phyloP scores from a whole-genome alignment of 2,329 filamentous ascomycete genomes.

The Exophiala sideris region DNA sequence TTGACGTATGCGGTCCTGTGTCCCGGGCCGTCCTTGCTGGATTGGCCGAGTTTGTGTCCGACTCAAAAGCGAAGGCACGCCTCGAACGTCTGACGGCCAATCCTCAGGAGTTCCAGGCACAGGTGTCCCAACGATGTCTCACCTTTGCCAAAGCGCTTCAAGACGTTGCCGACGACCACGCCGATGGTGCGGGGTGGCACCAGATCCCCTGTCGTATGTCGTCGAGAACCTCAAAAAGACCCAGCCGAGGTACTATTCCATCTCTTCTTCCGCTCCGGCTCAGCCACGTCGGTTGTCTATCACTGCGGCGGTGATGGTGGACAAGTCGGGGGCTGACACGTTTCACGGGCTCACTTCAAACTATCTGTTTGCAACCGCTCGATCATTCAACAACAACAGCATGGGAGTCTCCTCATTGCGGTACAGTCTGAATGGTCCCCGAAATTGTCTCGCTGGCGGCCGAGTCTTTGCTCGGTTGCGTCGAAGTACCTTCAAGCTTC shows the following conservation, averaged over 20 bases:
- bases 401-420: neutral
- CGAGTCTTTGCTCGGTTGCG: slow-evolving; percentile 3
- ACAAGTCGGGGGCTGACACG: slow-evolving; percentile 2
- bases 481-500: slow-evolving; percentile 25
- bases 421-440: slow-evolving; percentile 9
- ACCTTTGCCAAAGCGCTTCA: slow-evolving; percentile 72
- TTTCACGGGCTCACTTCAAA: slow-evolving; percentile 13
- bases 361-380: slow-evolving; percentile 7
- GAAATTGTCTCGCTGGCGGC: neutral
- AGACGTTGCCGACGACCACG: slow-evolving; percentile 72
- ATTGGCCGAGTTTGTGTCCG: slow-evolving; percentile 75
- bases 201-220: slow-evolving; percentile 22
- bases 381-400: slow-evolving; percentile 1
- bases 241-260: slow-evolving; percentile 21
- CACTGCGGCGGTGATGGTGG: slow-evolving; percentile 1
- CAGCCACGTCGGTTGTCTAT: slow-evolving; percentile 11
- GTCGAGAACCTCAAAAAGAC: slow-evolving; percentile 15
- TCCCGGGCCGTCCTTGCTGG: slow-evolving; percentile 84
- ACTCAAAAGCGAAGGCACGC: slow-evolving; percentile 69
- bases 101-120: neutral
- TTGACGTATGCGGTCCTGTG: slow-evolving; percentile 86
- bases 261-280: slow-evolving; percentile 15
- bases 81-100: slow-evolving; percentile 45
- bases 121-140: slow-evolving; percentile 39
- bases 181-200: slow-evolving; percentile 10